Evolutionary conservation across 495 filamentous ascomycete species (phyloP).

Genomic region (Choiromyces venosus): DNA sequence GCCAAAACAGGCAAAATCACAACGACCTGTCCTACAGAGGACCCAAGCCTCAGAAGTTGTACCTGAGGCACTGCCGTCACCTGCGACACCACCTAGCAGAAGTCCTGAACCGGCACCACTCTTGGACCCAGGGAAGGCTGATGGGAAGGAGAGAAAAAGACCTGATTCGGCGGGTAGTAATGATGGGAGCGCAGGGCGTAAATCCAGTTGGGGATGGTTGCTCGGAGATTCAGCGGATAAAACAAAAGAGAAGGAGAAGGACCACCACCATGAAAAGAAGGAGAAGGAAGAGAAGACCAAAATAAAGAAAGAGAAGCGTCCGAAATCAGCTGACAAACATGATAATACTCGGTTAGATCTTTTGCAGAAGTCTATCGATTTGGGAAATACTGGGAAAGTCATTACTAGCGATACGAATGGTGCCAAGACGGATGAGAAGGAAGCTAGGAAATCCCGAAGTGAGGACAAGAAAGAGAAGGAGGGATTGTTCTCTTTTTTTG

Average conservation of each 20-base stretch:
- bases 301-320: constrained; percentile 54
- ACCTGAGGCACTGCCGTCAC: constrained; percentile 8
- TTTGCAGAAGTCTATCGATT: constrained; percentile 71
- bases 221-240: constrained; percentile 47
- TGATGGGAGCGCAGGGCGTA: constrained; percentile 50
- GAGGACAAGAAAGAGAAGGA: constrained; percentile 74
- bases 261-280: constrained; percentile 53
- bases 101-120: neutral
- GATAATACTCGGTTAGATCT: constrained; percentile 77
- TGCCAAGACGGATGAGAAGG: constrained; percentile 33
- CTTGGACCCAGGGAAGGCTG: constrained; percentile 10
- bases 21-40: constrained; percentile 16
- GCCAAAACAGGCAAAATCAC: constrained; percentile 24
- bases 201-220: constrained; percentile 84
- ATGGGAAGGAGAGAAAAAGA: constrained; percentile 58
- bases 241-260: constrained; percentile 59
- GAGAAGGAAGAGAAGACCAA: constrained; percentile 56
- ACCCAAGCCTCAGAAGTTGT: constrained; percentile 13
- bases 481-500: constrained; percentile 80
- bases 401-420: constrained; percentile 35
- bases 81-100: neutral
- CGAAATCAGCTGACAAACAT: constrained; percentile 48
- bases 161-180: constrained; percentile 48
- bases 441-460: constrained; percentile 64
- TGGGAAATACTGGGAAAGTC: constrained; percentile 47